Evolutionary conservation across 2,329 filamentous ascomycete genomes (phyloP).

Genomic region (Phaeosphaeria sp.): DNA sequence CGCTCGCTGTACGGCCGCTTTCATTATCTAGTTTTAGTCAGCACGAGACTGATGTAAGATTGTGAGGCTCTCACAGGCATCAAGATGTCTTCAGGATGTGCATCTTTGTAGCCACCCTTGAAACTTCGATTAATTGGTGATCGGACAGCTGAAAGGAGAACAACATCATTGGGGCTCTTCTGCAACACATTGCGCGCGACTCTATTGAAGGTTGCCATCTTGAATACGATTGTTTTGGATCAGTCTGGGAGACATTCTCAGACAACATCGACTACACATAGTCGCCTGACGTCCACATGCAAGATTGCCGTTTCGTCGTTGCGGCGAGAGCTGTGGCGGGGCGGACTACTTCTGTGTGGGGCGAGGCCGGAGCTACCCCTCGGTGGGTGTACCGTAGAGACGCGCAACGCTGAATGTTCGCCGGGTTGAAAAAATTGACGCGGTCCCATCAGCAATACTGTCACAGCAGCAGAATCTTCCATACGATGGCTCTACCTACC

Average conservation of each 20-base stretch:
- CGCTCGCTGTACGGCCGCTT: conserved; percentile 46
- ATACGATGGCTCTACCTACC: conserved; percentile 39
- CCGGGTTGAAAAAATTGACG: not conserved
- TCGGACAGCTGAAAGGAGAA: conserved; percentile 88
- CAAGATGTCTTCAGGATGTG: conserved; percentile 82
- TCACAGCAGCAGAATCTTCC: conserved; percentile 2
- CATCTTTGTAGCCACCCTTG: conserved; percentile 96
- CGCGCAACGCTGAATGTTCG: conserved; percentile 7
- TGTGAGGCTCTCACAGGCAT: conserved; percentile 55
- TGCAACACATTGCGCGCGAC: conserved; percentile 66
- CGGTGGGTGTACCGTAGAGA: conserved; percentile 31
- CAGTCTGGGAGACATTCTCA: conserved; percentile 1
- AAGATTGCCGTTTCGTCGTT: conserved; percentile 29
- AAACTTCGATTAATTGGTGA: conserved; percentile 85
- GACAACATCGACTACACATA: conserved; percentile 8
- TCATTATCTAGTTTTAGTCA: conserved; percentile 70
- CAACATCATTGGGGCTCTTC: conserved; percentile 93
- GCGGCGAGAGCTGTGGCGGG: conserved; percentile 34
- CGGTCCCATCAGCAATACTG: not conserved
- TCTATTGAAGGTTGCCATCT: conserved; percentile 39
- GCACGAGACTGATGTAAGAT: conserved; percentile 66
- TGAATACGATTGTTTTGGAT: conserved; percentile 4
- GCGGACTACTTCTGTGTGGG: conserved; percentile 34
- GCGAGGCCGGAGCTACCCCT: conserved; percentile 36
- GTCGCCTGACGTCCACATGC: conserved; percentile 4